These are phyloP conservation scores for Gremmenia infestans DNA, from an alignment of 2,329 filamentous ascomycete genomes.

Conservation along the genomic window DNA sequence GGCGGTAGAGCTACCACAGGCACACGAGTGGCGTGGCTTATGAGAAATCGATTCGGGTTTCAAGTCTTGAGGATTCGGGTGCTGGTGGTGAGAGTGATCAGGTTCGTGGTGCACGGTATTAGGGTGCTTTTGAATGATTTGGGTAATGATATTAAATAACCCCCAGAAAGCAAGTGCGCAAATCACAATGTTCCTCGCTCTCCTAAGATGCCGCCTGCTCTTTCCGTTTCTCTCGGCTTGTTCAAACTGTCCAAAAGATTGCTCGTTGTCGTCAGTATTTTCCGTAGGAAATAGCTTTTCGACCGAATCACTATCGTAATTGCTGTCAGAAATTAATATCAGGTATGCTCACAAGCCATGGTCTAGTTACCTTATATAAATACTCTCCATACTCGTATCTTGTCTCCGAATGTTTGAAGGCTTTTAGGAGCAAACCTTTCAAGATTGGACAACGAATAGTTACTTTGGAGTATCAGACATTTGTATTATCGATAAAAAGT, in stretches of 20 bases:
- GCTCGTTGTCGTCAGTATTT: background rate
- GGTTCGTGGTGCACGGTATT: background rate
- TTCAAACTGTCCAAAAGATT: background rate
- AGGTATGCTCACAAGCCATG: background rate
- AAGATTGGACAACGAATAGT: too few relatives aligned
- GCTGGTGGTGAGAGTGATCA: background rate
- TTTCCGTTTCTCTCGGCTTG: background rate
- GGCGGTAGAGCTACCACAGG: slow-evolving; percentile 30
- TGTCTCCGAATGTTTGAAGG: too few relatives aligned
- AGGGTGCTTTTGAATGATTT: background rate
- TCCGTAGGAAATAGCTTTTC: background rate
- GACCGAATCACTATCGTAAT: background rate
- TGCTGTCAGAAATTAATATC: background rate
- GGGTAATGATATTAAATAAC: background rate
- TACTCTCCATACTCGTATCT: background rate
- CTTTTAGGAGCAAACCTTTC: too few relatives aligned
- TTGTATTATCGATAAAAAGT: too few relatives aligned
- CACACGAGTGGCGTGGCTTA: slow-evolving; percentile 15
- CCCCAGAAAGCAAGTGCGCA: background rate
- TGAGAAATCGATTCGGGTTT: background rate
- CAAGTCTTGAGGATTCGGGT: background rate
- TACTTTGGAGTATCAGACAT: too few relatives aligned
- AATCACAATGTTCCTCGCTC: background rate
- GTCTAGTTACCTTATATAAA: background rate
- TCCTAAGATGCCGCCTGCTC: background rate